A percentile compares a stretch with the other conserved stretches of the same genome.
phyloP scores from a whole-genome alignment of 352 stramenopile species.

The Phytophthora sojae region DNA sequence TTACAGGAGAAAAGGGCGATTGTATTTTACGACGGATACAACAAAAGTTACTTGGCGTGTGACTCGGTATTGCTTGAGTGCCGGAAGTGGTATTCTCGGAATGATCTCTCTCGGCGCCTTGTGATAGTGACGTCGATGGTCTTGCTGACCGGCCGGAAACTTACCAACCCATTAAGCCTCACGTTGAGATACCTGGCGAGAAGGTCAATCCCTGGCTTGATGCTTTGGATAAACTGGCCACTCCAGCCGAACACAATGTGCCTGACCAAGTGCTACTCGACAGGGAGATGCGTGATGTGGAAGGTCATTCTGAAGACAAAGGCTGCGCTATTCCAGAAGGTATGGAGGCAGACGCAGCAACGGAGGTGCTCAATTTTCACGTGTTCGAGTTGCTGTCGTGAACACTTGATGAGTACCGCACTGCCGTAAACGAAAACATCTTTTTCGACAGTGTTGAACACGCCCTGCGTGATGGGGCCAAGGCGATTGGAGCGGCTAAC shows the following conservation, averaged over 20 bases:
- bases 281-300: too few relatives aligned
- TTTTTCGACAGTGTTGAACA: background rate
- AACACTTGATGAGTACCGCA: background rate
- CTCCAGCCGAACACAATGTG: too few relatives aligned
- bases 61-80: background rate
- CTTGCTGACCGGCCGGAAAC: background rate
- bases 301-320: too few relatives aligned
- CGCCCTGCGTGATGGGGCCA: background rate
- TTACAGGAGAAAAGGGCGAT: background rate
- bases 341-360: too few relatives aligned
- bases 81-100: background rate
- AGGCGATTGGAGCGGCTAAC: background rate
- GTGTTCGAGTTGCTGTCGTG: background rate
- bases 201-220: too few relatives aligned
- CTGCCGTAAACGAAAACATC: background rate
- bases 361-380: too few relatives aligned
- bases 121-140: background rate
- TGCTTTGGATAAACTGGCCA: too few relatives aligned
- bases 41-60: background rate
- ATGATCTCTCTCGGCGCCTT: background rate
- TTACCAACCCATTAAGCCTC: background rate
- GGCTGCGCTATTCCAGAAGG: too few relatives aligned
- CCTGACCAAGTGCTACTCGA: too few relatives aligned
- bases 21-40: background rate
- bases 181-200: too few relatives aligned